Percentiles rank a stretch among this genome's conserved stretches.
Evolutionary conservation across 2,329 filamentous ascomycete species (phyloP).

Genomic region (Pestalotiopsis sp.): DNA sequence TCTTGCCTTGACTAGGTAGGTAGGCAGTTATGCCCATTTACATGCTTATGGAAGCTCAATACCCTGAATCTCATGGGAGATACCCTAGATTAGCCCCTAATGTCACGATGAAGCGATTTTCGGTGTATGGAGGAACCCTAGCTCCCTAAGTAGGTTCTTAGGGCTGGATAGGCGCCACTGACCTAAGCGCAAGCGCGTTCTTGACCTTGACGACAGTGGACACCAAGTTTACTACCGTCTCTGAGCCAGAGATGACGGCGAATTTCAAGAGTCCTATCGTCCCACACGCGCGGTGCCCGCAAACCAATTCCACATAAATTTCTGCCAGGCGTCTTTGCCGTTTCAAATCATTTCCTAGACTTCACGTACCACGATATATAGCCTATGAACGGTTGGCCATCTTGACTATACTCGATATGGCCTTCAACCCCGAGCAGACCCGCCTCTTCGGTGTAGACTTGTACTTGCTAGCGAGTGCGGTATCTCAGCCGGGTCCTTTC

Average conservation of each 20-base stretch:
- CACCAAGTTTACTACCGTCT: neutral
- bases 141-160: neutral
- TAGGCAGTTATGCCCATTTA: neutral
- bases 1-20: neutral
- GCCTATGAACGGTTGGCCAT: neutral
- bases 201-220: neutral
- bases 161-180: neutral
- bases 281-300: no score
- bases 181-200: neutral
- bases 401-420: neutral
- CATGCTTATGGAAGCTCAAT: neutral
- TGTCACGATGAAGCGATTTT: neutral
- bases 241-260: neutral
- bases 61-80: neutral
- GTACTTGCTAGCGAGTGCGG: neutral
- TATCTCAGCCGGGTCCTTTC: neutral
- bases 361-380: neutral
- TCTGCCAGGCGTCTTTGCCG: neutral
- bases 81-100: neutral
- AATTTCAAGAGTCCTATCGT: no score
- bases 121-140: neutral
- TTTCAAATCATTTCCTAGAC: neutral
- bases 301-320: neutral
- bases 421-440: neutral
- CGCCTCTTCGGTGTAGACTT: neutral